Evolutionary conservation across 306 rosid species (phyloP), one percentile per base, ranked within the genome.

Genomic region (Crotalaria pallida): DNA sequence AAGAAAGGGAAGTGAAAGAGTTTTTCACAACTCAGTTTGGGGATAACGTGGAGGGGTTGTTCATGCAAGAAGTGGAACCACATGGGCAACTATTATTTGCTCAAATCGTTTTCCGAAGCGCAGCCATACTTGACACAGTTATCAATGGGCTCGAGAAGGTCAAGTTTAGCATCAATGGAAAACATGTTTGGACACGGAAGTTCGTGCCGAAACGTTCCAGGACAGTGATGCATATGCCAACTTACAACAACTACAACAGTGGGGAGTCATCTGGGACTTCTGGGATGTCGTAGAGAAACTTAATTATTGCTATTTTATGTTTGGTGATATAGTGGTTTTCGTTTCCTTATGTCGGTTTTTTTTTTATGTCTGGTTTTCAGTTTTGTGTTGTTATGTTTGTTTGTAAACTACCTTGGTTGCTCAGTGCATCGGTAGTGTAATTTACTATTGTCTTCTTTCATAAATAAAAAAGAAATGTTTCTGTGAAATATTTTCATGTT

Each of bases 61-160:
- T 56, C 58, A 82, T 89, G 91, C 96, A 89, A 21, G 87, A 80
- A 48, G 92, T 82, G 58, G 47, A 48, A 29, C 63, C 68, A 0
- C 21, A 47, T 18, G 82, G 84, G 52, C 96, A 92, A 40, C 7
- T 89, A 0, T 76, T 92, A 0, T 92, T 86, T 33, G 98, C 91
- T 52, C 79, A 82, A 0, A 60, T 92, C 0, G 31, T 27, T 4
- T 27, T 27, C 5, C 31, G 31, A 27, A 2, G 31, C 31, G 31
- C 3, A 6, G 0, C 31, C 0, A 27, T 27, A 4, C 5, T 27
- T 2, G 31, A 27, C 31, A 27, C 5, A 6, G 5, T 27, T 6
- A 27, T 27, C 31, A 0, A 27, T 3, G 31, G 31, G 31, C 5
- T 27, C 31, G 31, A 27, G 5, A 27, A 27, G 5, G 31, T 6